These are phyloP conservation scores for Gilbertella persicaria DNA, from an alignment of 371 early-diverging fungal genomes.

Conservation along the genomic window DNA sequence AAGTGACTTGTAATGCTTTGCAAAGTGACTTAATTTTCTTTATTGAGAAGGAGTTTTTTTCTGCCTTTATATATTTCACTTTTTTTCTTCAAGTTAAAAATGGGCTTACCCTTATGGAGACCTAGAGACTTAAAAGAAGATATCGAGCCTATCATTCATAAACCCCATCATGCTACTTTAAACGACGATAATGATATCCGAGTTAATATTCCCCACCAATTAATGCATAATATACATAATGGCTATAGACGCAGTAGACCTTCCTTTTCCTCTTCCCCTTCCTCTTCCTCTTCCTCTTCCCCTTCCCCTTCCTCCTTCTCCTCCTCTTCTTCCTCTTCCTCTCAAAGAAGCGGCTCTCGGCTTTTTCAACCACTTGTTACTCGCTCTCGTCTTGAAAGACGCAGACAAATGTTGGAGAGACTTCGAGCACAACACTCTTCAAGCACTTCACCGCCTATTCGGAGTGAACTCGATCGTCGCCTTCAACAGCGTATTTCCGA, in stretches of 20 bases:
- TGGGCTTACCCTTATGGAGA: constrained; percentile 27
- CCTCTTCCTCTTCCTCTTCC: too few species aligned
- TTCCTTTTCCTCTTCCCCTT: too few species aligned
- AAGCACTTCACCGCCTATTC: constrained; percentile 9
- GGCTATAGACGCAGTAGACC: not conserved
- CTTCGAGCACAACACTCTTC: constrained; percentile 12
- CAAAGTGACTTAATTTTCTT: too few species aligned
- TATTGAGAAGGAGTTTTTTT: too few species aligned
- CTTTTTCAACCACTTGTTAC: not conserved
- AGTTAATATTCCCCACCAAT: constrained; percentile 7
- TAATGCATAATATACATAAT: not conserved
- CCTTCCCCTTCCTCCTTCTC: too few species aligned
- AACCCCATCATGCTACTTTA: constrained; percentile 2
- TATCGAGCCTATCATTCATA: not conserved
- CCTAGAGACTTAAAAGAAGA: constrained; percentile 12
- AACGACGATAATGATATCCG: constrained; percentile 4
- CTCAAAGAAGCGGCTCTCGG: too few species aligned
- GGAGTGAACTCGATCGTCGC: constrained; percentile 28
- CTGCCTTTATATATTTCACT: too few species aligned
- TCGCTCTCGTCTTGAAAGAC: too few species aligned
- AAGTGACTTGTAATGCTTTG: too few species aligned
- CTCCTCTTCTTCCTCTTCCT: too few species aligned
- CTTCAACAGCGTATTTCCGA: constrained; percentile 32
- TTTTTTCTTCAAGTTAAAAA: not conserved
- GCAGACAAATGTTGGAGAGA: too few species aligned